These are phyloP conservation scores for Wolfiporia cocos DNA, from an alignment of 1,284 basidiomycete species.

Conservation along the genomic window DNA sequence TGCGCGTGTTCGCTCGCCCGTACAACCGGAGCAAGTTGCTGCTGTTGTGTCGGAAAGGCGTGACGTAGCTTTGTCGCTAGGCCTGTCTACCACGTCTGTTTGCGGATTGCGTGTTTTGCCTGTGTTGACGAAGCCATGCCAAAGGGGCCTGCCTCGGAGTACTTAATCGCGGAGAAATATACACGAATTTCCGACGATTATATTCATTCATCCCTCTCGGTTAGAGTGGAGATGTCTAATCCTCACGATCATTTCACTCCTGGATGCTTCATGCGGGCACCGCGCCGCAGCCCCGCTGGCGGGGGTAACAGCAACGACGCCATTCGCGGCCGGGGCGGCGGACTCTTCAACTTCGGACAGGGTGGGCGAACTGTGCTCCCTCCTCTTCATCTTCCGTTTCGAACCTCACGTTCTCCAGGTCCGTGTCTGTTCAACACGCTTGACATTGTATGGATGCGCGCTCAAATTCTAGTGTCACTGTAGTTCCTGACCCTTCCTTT, in stretches of 20 bases:
- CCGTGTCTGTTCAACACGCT: slow-evolving; percentile 45
- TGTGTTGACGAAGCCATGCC: slow-evolving; percentile 8
- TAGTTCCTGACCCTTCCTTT: slow-evolving; percentile 34
- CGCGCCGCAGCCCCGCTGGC: slow-evolving; percentile 22
- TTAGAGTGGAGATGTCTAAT: slow-evolving; percentile 27
- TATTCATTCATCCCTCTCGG: slow-evolving; percentile 26
- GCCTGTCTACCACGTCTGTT: slow-evolving; percentile 8
- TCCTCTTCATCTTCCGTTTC: slow-evolving; percentile 77
- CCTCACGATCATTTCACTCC: slow-evolving; percentile 27
- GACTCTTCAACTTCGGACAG: slow-evolving; percentile 63
- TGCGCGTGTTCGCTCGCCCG: no score
- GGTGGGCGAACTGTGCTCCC: slow-evolving; percentile 83
- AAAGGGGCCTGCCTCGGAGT: slow-evolving; percentile 10
- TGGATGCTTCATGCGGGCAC: slow-evolving; percentile 26
- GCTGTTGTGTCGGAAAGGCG: no score
- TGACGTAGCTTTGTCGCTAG: slow-evolving; percentile 8
- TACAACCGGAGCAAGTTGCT: no score
- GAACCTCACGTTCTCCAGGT: slow-evolving; percentile 84
- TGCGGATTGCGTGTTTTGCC: slow-evolving; percentile 7
- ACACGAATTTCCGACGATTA: slow-evolving; percentile 23
- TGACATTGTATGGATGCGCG: slow-evolving; percentile 22
- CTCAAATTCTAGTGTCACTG: slow-evolving; percentile 19
- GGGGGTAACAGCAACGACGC: slow-evolving; percentile 21
- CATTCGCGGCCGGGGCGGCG: slow-evolving; percentile 19
- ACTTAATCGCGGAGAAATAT: slow-evolving; percentile 25